These are phyloP conservation scores for Theobroma cacao DNA, from an alignment of 345 rosid genomes.

Conservation along the genomic window DNA sequence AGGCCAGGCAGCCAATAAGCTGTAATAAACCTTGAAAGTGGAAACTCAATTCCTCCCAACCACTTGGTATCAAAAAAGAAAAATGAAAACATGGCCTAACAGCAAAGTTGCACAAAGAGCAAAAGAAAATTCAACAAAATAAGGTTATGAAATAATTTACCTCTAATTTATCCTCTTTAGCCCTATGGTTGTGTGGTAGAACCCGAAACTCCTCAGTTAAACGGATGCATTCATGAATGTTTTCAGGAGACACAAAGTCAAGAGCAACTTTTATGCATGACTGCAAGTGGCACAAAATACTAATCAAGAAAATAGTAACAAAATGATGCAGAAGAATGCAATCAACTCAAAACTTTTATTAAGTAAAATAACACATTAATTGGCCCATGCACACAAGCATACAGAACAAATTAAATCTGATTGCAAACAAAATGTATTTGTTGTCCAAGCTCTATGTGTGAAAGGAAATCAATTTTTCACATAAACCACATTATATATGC, in stretches of 20 bases:
- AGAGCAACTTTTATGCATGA: constrained; percentile 51
- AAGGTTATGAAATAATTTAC: constrained; percentile 17
- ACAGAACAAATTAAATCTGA: too few species aligned
- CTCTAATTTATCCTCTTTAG: constrained; percentile 53
- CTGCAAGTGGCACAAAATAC: constrained; percentile 18
- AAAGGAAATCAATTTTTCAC: too few species aligned
- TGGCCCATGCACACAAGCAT: too few species aligned
- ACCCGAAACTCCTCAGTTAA: constrained; percentile 48
- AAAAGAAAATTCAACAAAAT: not conserved
- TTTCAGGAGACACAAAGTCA: constrained; percentile 61
- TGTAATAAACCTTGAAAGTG: not conserved
- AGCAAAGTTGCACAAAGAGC: not conserved
- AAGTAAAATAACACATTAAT: not conserved
- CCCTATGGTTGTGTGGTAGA: constrained; percentile 44
- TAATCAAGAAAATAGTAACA: not conserved
- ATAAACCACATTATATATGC: too few species aligned
- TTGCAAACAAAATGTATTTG: too few species aligned
- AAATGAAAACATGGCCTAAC: not conserved
- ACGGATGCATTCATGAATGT: constrained; percentile 46
- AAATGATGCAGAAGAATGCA: not conserved
- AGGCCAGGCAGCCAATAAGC: too few species aligned
- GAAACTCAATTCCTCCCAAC: not conserved
- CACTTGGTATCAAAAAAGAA: too few species aligned
- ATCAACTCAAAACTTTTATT: not conserved
- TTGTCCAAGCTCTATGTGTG: too few species aligned